Conservation (phyloP, 2,329 filamentous ascomycete species). For the Aspergillus sp. region DNA sequence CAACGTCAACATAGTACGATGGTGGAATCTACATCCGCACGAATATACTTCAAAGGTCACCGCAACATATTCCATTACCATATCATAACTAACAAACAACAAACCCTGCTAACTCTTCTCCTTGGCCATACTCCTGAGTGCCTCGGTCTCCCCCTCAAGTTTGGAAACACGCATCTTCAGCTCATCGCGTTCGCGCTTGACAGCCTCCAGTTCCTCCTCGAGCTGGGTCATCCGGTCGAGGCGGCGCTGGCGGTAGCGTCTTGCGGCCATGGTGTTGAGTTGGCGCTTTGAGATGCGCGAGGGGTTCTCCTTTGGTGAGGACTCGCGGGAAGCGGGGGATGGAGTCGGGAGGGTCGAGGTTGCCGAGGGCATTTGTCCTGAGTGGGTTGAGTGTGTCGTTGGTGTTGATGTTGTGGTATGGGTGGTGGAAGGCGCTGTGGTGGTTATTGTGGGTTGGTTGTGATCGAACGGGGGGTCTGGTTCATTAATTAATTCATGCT, state of each 20-base stretch:
- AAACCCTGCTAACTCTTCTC: neutral
- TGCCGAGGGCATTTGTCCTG: constrained; percentile 3
- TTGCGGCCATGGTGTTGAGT: constrained; percentile 37
- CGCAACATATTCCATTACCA: neutral
- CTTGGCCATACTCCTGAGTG: constrained; percentile 27
- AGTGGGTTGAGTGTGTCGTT: neutral
- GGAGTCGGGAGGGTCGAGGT: neutral
- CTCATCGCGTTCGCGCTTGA: constrained; percentile 36
- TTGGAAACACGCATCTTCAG: constrained; percentile 35
- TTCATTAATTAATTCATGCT: neutral
- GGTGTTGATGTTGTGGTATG: neutral
- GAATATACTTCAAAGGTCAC: neutral
- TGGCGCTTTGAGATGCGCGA: constrained; percentile 34
- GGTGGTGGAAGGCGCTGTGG: neutral
- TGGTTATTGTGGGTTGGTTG: neutral
- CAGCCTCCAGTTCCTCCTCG: constrained; percentile 32
- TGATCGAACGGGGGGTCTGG: constrained; percentile 3
- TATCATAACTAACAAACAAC: neutral
- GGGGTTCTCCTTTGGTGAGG: constrained; percentile 12
- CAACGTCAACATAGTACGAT: neutral
- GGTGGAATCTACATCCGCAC: neutral
- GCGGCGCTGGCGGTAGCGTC: constrained; percentile 37
- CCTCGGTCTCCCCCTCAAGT: constrained; percentile 37
- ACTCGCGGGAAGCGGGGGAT: constrained; percentile 2
- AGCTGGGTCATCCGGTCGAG: constrained; percentile 33